Evolutionary conservation across 208 protist genomes (phyloP), one percentile per base, ranked within the genome.

Genomic region (Balamuthia mandrillaris): DNA sequence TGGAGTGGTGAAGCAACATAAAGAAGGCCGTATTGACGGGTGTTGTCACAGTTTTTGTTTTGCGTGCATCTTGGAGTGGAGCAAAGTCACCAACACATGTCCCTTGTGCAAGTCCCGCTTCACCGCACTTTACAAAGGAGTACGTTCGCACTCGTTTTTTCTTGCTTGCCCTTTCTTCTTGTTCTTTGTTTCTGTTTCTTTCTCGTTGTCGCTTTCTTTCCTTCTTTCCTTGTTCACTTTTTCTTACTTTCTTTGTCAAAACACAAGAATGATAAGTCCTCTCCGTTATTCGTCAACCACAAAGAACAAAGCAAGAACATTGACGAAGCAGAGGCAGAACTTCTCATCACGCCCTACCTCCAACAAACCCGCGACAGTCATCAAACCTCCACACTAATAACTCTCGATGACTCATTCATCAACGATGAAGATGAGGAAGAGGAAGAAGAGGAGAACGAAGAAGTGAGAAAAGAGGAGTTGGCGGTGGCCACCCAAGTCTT

Each of bases 41-140:
- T 78, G 68, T 49, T 41, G 16, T 18, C 68, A 78, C 68, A 35
- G n/a, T 18, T 78, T 78, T 24, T 78, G 61, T 44, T 72, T 44
- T 27, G 31, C 27, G 61, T 72, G 61, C 61, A 72, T 72, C 4
- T 31, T 47, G 61, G 37, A 72, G 14, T 72, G 61, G 61, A 39
- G 37, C 33, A 72, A 0, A 27, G 61, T 72, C 10, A 12, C 61
- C 61, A 44, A 14, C 29, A 0, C 29, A 12, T 72, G 61, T 37
- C 61, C 61, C 37, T n/a, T 72, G 37, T 72, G 61, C 61, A 72
- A 72, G 61, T 10, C 61, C 29, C 33, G 61, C 61, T 44, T 72
- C 61, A 47, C 61, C 29, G 12, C 16, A 21, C 61, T 72, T 78
- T 49, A 58, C 68, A 3, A 42, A 78, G 21, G 44, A 42, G 3